Evolutionary conservation across 2,329 filamentous ascomycete species (phyloP), one percentile per base, ranked within the genome.

Genomic region (Myriosclerotinia scirpicola): DNA sequence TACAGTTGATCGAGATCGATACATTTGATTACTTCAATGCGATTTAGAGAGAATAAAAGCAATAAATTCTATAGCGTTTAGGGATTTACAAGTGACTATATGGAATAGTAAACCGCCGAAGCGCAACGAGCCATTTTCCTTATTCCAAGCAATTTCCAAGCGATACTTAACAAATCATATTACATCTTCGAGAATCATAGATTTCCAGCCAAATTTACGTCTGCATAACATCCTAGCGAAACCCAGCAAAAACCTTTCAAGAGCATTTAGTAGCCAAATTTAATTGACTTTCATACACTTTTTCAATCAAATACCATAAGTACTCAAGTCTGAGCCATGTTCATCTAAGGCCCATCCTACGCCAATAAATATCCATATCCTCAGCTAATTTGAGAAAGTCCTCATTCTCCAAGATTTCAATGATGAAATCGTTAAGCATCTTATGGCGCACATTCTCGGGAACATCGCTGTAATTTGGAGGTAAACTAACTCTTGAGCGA

Each of bases 281-380:
- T 46, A 48, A 22, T 5, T 7, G 5, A 3, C 5, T 8, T 38
- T 20, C 20, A 40, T 8, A 17, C 5, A 22, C 12, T 50, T 34
- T 34, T 38, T 38, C 30, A 20, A 38, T 36, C n/a, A 26, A 6
- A 26, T 36, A 11, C 14, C 6, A 61, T 36, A 22, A 34, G 38
- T 20, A 12, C 14, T 22, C 2, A 12, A 20, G 17, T 22, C 34
- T 17, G 56, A 64, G 20, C 9, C 38, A 50, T 36, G 9, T 22
- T 9, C 17, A 20, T 36, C 8, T 80, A n/a, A 83, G 72, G n/a
- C 78, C 79, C 63, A 82, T 77, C 48, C 79, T 77, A 67, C 77
- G 77, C 83, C 83, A 85, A 68, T 80, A 79, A 15, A 76, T 76
- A 61, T 81, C 80, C 55, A 83, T 78, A 72, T 85, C 82, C 67